A percentile compares a stretch with the other conserved stretches of the same genome.
phyloP scores from a whole-genome alignment of 495 filamentous ascomycete species.

The Penicillium chermesinum region DNA sequence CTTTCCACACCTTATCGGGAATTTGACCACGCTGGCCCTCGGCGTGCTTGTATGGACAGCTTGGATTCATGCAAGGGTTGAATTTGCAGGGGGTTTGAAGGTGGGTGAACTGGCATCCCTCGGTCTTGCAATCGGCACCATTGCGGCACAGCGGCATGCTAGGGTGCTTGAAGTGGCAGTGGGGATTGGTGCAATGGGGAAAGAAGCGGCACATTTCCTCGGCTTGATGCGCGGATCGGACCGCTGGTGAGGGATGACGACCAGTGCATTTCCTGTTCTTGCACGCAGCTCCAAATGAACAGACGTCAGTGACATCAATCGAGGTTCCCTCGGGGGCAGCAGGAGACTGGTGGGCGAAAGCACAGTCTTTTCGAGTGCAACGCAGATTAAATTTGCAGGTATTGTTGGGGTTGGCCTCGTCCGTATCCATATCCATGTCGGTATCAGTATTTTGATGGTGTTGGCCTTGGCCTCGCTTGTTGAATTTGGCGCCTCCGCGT shows the following conservation, averaged over 20 bases:
- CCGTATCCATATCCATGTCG: constrained; percentile 37
- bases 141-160: constrained; percentile 81
- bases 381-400: constrained; percentile 79
- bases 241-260: constrained; percentile 86
- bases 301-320: constrained; percentile 74
- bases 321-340: constrained; percentile 77
- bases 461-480: constrained; percentile 29
- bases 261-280: constrained; percentile 92
- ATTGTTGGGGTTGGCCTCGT: constrained; percentile 46
- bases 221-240: constrained; percentile 66
- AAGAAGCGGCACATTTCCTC: constrained; percentile 91
- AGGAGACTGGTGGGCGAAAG: constrained; percentile 90
- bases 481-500: constrained; percentile 32
- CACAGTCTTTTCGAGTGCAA: constrained; percentile 85
- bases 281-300: constrained; percentile 83
- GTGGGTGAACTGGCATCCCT: constrained; percentile 89
- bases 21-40: constrained; percentile 81
- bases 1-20: constrained; percentile 87
- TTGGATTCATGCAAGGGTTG: constrained; percentile 80
- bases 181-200: constrained; percentile 83
- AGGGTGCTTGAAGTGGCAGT: constrained; percentile 83
- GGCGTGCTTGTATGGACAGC: constrained; percentile 82
- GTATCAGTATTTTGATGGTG: constrained; percentile 24
- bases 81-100: constrained; percentile 78
- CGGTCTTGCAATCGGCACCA: constrained; percentile 79